Evolutionary conservation across 1,284 basidiomycete species (phyloP), one percentile per base, ranked within the genome.

Genomic region (Rhizoctonia solani): DNA sequence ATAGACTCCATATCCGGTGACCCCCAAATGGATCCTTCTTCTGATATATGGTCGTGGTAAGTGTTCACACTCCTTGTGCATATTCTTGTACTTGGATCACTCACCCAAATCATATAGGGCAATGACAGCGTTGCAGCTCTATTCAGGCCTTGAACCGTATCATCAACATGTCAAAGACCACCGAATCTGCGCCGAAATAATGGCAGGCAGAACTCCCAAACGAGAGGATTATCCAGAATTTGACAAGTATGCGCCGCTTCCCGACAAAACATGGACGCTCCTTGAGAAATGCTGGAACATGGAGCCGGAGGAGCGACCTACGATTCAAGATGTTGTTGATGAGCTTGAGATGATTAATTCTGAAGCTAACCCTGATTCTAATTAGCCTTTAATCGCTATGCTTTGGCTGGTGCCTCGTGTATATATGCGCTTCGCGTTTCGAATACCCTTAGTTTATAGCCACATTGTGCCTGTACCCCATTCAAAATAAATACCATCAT

Each of bases 11-110:
- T 9, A 19, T n/a, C 9, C 4, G 9, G 23, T 19, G n/a, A n/a
- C n/a, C 23, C 37, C 37, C 32, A 14, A 13, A 27, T 63, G 19
- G 47, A 52, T 11, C 59, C 59, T 4, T 53, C 59, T 13, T 52
- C 46, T n/a, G 59, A 63, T n/a, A 42, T 63, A 11, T 63, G 59
- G 59, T 63, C 59, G 25, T 63, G 59, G 59, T 53, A n/a, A 41
- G 59, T 53, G 3, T 19, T 21, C 44, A n/a, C n/a, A 42, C 34
- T 16, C 1, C 23, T 30, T 11, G 3, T 14, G 19, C 6, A n/a
- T 29, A 1, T 49, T n/a, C 30, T 19, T 27, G 1, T 19, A 11
- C 21, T 29, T 25, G 41, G 29, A 13, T 46, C 29, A 1, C 6
- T 16, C 14, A 11, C 19, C 13, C n/a, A n/a, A n/a, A n/a, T 32